Evolutionary conservation across 768 basidiomycete species (phyloP).

Genomic region (Inosperma sp.): DNA sequence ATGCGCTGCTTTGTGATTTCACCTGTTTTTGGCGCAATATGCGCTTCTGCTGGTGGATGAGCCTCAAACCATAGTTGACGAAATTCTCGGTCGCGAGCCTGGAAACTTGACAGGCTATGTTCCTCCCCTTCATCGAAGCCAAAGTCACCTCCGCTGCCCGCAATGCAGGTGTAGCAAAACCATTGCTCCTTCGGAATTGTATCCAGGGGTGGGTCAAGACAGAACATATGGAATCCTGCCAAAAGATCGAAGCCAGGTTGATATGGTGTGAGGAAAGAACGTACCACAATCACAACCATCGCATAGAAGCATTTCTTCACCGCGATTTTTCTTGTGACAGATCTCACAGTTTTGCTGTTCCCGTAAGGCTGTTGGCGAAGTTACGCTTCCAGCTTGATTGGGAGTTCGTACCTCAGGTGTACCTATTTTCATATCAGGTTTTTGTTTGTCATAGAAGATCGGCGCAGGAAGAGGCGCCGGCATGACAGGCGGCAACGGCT

Average conservation of each 20-base stretch:
- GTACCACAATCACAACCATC: conserved; percentile 46
- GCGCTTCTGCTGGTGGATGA: conserved; percentile 52
- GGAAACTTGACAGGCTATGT: conserved; percentile 87
- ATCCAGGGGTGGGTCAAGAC: conserved; percentile 85
- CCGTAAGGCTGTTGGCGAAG: conserved; percentile 26
- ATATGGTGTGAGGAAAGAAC: conserved; percentile 8
- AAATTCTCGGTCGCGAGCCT: conserved; percentile 86
- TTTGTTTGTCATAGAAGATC: conserved; percentile 44
- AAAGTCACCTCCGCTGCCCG: conserved; percentile 91
- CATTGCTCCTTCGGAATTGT: conserved; percentile 90
- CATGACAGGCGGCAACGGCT: conserved; percentile 24
- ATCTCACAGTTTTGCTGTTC: conserved; percentile 85
- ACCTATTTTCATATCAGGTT: conserved; percentile 40
- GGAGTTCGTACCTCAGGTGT: conserved; percentile 48
- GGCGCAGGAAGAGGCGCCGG: conserved; percentile 40
- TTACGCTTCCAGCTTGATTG: conserved; percentile 26
- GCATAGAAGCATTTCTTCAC: conserved; percentile 82
- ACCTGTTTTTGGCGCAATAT: conserved; percentile 40
- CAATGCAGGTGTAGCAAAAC: conserved; percentile 91
- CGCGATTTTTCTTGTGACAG: conserved; percentile 84
- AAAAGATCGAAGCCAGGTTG: conserved; percentile 8
- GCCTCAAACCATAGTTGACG: conserved; percentile 82
- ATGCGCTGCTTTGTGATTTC: conserved; percentile 46
- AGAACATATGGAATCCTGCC: conserved; percentile 93
- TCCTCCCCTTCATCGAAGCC: conserved; percentile 99